Base-by-base conservation (phyloP, 768 basidiomycete species). In the Amanita muscaria region DNA sequence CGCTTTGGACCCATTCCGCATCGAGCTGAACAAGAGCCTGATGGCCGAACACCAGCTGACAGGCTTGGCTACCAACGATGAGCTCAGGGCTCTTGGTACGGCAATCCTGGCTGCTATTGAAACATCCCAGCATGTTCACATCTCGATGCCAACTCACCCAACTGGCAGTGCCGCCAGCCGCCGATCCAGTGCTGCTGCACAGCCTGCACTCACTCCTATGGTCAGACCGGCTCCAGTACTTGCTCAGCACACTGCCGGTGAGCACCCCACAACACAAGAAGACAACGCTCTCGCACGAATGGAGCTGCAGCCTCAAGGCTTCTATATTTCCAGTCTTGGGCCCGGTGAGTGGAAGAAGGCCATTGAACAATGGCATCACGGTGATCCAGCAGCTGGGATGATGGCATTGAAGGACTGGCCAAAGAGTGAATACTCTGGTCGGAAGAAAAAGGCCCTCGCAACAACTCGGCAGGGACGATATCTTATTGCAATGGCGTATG, bases 31-130 rank as follows among this genome's bases (percentile, higher is more conserved):
- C 7, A 49, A 53, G 19, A 52, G 48, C 21, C 63, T 64, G 45
- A 55, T 62, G 49, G 60, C 60, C 0, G 56, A 61, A n/a, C 55
- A 59, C 29, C 12, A 43, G 1, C 35, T 49, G 1, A 11, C 44
- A 2, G 11, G 50, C 8, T 47, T 54, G 2, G 50, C 48, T 10
- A 56, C 59, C 1, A 39, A 34, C 1, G 53, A 42, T 1, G 59
- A 62, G 42, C 7, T 40, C 7, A 24, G 15, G 7, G 23, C 15
- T 6, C 9, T 24, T 8, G 23, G 12, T 6, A 12, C 9, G 4
- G 15, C 12, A 24, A 12, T 40, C 9, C 8, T 40, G 38, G 21
- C 12, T 15, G 11, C 27, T 12, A 29, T 23, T 15, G 22, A 25
- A 21, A 2, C 4, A 38, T 21, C 19, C 36, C 15, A 16, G 2